Evolutionary conservation across 202 grass and related monocot species (phyloP), one percentile per base, ranked within the genome.

Genomic region (Cymbopogon flexuosus): DNA sequence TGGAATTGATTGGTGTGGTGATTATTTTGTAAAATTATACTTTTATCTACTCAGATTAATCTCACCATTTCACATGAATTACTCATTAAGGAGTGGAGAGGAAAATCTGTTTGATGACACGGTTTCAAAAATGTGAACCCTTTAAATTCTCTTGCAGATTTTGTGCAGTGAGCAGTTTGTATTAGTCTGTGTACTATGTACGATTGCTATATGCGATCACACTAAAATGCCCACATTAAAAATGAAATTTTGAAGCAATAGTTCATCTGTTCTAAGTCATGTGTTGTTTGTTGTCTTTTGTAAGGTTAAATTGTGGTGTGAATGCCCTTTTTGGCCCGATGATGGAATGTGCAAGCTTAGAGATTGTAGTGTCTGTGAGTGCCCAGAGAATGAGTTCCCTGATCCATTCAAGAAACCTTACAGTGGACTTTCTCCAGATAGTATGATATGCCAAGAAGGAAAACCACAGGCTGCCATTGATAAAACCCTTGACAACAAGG

Each of bases 261-360:
- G n/a, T 54, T 62, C 62, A 18, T 33, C 51, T 82, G n/a, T 68
- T 77, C 64, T 68, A 70, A 80, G 7, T 69, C 18, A 51, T 80
- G 18, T 0, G 10, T 45, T 76, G 0, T n/a, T 75, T 64, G 14
- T 77, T 86, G 58, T 43, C 16, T 52, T 78, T 49, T 84, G 45
- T 61, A 82, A 99, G 96, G 92, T 89, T 80, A 99, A 99, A 84
- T 70, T 99, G 72, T 93, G 96, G 96, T 99, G 96, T 78, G 88
- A 96, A 74, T 99, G 96, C 71, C 92, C 90, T 57, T 96, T 99
- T 61, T 99, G 96, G 88, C 92, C 92, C 69, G 96, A 96, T 76
- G 96, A 99, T 75, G 90, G 96, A 47, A 99, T 99, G 96, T 99
- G 96, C 69, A 81, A 51, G 68, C 86, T 93, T 70, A 89, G 90